Evolutionary conservation across 1,284 basidiomycete genomes (phyloP), one percentile per base, ranked within the genome.

Genomic region (Cutaneotrichosporon sp.): DNA sequence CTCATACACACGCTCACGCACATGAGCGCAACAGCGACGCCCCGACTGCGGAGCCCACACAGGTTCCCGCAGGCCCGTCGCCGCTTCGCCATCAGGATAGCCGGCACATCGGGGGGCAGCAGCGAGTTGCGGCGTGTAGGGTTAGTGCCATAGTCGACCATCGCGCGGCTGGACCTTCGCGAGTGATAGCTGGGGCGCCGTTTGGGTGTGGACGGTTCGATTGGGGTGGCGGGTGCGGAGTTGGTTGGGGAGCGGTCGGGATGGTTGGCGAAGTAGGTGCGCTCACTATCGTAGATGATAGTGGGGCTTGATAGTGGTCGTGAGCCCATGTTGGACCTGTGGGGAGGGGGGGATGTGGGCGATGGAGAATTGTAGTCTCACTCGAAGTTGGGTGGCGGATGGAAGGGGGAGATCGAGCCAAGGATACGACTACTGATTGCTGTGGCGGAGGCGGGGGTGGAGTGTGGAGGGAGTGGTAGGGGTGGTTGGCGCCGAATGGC

Each of bases 1-100:
- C 66, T 68, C 27, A 68, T 26, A 3, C 45, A 55, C 10, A 75
- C 71, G 50, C 60, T 61, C 5, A 66, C 22, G 37, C 69, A 69
- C 25, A 68, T 75, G 43, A 74, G 54, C 6, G 65, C 55, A 10
- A 63, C 59, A 12, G 58, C 38, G 10, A 63, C 46, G 17, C 57
- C 55, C 41, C 62, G 56, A 49, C 58, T 61, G 7, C 26, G n/a
- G 7, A 29, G 16, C n/a, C 27, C 46, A 11, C 34, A 31, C 14
- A 41, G 20, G 16, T 19, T 37, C 11, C 34, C 27, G 22, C 37
- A 41, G 4, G 25, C 22, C 49, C 61, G 49, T 24, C 64, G 57
- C 19, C 65, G 60, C 44, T 68, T 66, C 12, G 59, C 51, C 16
- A 56, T 48, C 12, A 69, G 43, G 34, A 69, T 59, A 6, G 52